Percentiles rank a stretch among this genome's conserved stretches.
phyloP scores from a whole-genome alignment of 129 eudicot species.

The Apium graveolens region DNA sequence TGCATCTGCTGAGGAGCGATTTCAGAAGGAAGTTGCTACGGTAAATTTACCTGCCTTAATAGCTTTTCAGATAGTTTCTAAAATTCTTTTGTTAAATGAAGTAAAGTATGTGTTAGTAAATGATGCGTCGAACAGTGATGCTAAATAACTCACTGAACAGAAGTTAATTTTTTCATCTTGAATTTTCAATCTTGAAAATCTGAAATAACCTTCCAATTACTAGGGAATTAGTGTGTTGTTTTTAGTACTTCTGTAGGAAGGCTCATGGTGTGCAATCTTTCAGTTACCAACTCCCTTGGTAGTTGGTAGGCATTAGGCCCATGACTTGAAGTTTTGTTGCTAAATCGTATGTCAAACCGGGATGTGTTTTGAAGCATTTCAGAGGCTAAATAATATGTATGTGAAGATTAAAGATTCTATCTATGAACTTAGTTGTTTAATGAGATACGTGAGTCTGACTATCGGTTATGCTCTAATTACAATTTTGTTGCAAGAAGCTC shows the following conservation, averaged over 20 bases:
- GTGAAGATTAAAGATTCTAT: too few species aligned
- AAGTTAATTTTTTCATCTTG: neutral
- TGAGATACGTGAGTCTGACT: too few species aligned
- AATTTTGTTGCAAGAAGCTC: too few species aligned
- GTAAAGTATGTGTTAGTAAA: neutral
- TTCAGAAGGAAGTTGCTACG: conserved; percentile 69
- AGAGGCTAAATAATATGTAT: too few species aligned
- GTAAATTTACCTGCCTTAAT: conserved; percentile 10
- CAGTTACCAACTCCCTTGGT: neutral
- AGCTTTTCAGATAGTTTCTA: neutral
- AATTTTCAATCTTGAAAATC: neutral
- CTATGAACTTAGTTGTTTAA: too few species aligned
- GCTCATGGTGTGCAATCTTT: neutral
- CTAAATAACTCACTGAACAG: neutral
- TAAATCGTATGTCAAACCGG: too few species aligned
- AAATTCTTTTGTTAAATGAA: neutral
- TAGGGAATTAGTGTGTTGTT: neutral
- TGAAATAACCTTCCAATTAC: neutral
- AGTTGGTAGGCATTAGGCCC: neutral
- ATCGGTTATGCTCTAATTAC: too few species aligned
- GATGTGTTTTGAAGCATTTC: too few species aligned
- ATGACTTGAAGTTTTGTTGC: too few species aligned
- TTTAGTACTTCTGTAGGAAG: neutral
- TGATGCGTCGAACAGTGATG: neutral
- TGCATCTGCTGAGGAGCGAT: conserved; percentile 57